Evolutionary conservation across 139 green algal species (phyloP).

Genomic region (Micractinium sp.): DNA sequence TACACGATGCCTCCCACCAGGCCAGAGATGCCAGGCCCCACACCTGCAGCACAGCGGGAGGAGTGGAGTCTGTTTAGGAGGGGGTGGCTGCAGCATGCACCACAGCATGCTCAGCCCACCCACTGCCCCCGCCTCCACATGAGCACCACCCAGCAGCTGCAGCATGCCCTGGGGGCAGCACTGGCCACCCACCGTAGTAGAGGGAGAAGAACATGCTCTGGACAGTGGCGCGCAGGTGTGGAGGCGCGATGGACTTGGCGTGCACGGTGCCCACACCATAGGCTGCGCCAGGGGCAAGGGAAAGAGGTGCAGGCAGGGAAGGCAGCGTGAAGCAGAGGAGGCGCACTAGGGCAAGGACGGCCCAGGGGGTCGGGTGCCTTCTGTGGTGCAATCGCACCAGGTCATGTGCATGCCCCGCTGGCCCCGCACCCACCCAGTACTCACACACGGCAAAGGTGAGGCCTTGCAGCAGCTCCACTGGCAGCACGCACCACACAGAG

Average conservation of each 20-base stretch:
- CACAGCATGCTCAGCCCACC: too few relatives aligned
- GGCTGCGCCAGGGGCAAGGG: neutral
- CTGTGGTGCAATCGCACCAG: neutral
- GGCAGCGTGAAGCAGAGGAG: neutral
- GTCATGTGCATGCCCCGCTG: neutral
- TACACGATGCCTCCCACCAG: constrained; percentile 21
- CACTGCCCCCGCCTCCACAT: too few relatives aligned
- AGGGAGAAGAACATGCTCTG: neutral
- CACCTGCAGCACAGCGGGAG: neutral
- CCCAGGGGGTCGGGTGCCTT: neutral
- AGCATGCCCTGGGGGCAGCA: neutral
- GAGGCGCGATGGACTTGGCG: constrained; percentile 29
- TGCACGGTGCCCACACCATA: constrained; percentile 5
- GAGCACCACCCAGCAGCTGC: neutral
- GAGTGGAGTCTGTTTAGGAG: neutral
- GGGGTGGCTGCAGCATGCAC: neutral
- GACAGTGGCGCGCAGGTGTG: constrained; percentile 20
- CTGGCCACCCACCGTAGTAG: neutral
- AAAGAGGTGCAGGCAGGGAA: neutral
- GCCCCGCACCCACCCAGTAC: neutral
- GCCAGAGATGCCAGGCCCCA: constrained; percentile 19
- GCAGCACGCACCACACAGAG: constrained; percentile 48
- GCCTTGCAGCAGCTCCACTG: constrained; percentile 52
- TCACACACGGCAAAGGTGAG: constrained; percentile 52
- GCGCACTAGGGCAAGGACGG: neutral